Conservation (phyloP, 2,329 filamentous ascomycete species). For the Capronia epimyces region DNA sequence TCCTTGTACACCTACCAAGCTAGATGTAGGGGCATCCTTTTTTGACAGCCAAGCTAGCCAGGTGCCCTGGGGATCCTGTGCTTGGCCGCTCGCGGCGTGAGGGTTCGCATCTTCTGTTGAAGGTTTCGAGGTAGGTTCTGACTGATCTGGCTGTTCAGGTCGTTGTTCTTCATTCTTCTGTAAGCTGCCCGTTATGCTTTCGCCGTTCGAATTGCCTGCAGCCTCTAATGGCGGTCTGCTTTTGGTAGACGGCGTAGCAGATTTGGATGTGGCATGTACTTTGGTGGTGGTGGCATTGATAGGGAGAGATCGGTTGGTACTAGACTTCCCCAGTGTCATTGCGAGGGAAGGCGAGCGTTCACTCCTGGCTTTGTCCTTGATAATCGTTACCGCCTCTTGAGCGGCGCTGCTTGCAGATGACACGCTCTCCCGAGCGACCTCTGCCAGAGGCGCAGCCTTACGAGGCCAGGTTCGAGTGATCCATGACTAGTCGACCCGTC, state of each 20-base stretch:
- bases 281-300: slow-evolving; percentile 42
- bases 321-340: slow-evolving; percentile 39
- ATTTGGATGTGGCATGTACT: slow-evolving; percentile 38
- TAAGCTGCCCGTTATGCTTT: neutral
- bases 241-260: slow-evolving; percentile 25
- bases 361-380: slow-evolving; percentile 31
- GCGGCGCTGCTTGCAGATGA: slow-evolving; percentile 39
- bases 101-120: neutral
- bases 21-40: slow-evolving; percentile 15
- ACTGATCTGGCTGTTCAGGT: slow-evolving; percentile 9
- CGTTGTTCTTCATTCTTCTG: neutral
- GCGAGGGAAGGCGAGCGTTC: slow-evolving; percentile 38
- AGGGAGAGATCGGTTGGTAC: slow-evolving; percentile 40
- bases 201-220: neutral
- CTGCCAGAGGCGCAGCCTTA: slow-evolving; percentile 46
- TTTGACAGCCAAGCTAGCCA: slow-evolving; percentile 40
- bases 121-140: neutral
- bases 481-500: slow-evolving; percentile 31
- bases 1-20: neutral
- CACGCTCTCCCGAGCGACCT: slow-evolving; percentile 48
- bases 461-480: slow-evolving; percentile 45
- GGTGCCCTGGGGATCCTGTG: slow-evolving; percentile 21
- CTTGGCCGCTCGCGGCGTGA: slow-evolving; percentile 3
- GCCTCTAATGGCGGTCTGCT: slow-evolving; percentile 25
- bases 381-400: slow-evolving; percentile 34